These are phyloP conservation scores for Fusarium floridanum DNA, from an alignment of 2,329 filamentous ascomycete genomes.

Conservation along the genomic window DNA sequence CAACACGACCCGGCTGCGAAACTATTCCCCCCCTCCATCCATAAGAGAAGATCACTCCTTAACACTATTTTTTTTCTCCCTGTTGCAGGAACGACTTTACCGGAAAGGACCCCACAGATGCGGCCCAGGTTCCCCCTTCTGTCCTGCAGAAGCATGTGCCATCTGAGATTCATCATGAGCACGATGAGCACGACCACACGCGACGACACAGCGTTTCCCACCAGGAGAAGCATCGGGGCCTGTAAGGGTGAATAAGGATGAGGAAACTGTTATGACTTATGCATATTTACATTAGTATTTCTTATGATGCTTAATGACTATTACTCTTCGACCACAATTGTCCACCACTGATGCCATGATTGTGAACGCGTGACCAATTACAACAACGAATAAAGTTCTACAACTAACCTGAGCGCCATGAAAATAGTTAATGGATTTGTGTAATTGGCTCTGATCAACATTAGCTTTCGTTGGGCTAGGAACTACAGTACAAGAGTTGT, in stretches of 20 bases:
- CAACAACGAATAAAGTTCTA: neutral
- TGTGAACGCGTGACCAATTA: neutral
- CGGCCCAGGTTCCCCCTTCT: slow-evolving; percentile 69
- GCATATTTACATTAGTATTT: slow-evolving; percentile 39
- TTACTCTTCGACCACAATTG: neutral
- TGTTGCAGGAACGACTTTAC: slow-evolving; percentile 30
- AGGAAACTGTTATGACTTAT: slow-evolving; percentile 20
- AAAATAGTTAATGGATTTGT: neutral
- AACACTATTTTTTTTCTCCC: slow-evolving; percentile 16
- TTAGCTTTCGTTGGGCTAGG: neutral
- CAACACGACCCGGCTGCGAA: slow-evolving; percentile 10
- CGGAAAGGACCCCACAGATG: slow-evolving; percentile 64
- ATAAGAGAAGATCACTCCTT: slow-evolving; percentile 18
- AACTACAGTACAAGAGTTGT: neutral
- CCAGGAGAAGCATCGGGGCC: slow-evolving; percentile 62
- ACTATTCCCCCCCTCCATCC: neutral
- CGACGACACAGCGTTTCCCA: slow-evolving; percentile 62
- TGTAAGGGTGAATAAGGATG: slow-evolving; percentile 50
- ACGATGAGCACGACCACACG: slow-evolving; percentile 57
- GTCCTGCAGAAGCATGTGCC: slow-evolving; percentile 62
- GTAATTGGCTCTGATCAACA: neutral
- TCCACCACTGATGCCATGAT: neutral
- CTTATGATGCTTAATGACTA: slow-evolving; percentile 28
- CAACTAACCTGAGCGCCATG: neutral
- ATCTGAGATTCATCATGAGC: slow-evolving; percentile 60